Base-by-base conservation (phyloP, 2,329 filamentous ascomycete genomes). In the Diaporthe nobilis region DNA sequence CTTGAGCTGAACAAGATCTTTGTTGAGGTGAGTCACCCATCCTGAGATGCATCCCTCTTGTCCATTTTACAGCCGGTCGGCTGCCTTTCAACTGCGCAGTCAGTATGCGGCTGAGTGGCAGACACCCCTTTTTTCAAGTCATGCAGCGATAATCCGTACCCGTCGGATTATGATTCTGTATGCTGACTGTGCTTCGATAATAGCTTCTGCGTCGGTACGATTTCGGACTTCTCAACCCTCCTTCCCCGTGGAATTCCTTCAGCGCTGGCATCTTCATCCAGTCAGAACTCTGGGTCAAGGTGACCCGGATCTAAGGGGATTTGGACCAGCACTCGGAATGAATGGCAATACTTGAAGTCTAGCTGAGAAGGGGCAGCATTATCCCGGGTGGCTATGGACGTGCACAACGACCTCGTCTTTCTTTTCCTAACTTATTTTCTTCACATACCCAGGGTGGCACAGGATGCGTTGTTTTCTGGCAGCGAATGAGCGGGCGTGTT, bases 1-100 rank as follows among this genome's bases (percentile, higher is more conserved):
- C 83, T 88, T 76, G 86, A 87, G 79, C 76, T 88, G 72, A 84
- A 86, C 77, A 88, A 88, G 79, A 79, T 84, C 3, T 81, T 87
- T 74, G 83, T 85, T 47, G 84, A 87, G 83, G 85, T 87, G 77
- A 80, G 83, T 73, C 17, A 7, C 25, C 51, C 9, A 12, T 22
- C 37, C 13, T 34, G 22, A 22, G n/a, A 5, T 37, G 31, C 13
- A 25, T 10, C 20, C 13, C 31, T 65, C 15, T 8, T 31, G 60
- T 10, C 60, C 25, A 22, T 22, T 4, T 20, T 22, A 37, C 31
- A 42, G 47, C 31, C 65, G 17, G 34, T 22, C 31, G 9, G 47
- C 65, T 53, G 31, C 10, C 49, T 39, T 28, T 15, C 42, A 42
- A 3, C 58, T 7, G 37, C 25, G 37, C 51, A 53, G 49, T 13